These are phyloP conservation scores for Castanospermum australe DNA, from an alignment of 306 rosid genomes.

Conservation along the genomic window DNA sequence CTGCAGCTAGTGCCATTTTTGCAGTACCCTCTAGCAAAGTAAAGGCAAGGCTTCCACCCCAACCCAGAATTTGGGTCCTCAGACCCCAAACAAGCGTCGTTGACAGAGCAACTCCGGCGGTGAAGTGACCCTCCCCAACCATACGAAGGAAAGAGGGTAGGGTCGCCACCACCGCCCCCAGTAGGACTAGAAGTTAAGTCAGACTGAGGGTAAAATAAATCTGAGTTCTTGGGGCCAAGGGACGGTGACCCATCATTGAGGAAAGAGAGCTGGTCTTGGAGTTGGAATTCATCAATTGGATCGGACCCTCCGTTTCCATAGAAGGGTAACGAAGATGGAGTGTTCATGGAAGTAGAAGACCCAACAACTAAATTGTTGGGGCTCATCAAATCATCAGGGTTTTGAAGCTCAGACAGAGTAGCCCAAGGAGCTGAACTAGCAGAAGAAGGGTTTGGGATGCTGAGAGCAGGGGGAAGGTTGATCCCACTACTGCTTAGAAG, in stretches of 20 bases:
- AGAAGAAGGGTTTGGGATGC: conserved; percentile 57
- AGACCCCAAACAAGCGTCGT: conserved; percentile 64
- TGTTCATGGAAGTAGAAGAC: conserved; percentile 40
- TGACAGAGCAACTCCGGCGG: conserved; percentile 82
- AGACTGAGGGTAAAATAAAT: conserved; percentile 59
- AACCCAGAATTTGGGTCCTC: conserved; percentile 81
- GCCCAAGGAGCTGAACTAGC: conserved; percentile 55
- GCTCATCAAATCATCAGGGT: conserved; percentile 54
- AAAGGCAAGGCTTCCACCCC: conserved; percentile 98
- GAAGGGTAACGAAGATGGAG: conserved; percentile 54
- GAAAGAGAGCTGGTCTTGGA: conserved; percentile 89
- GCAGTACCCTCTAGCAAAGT: conserved; percentile 94
- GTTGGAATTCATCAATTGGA: conserved; percentile 79
- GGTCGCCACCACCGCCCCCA: conserved; percentile 39
- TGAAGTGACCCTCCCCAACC: conserved; percentile 70
- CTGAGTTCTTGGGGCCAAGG: conserved; percentile 45
- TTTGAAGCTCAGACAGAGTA: conserved; percentile 54
- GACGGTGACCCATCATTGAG: conserved; percentile 67
- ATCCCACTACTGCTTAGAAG: conserved; percentile 28
- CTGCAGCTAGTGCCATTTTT: conserved; percentile 89
- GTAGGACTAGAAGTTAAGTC: conserved; percentile 70
- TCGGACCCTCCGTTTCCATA: conserved; percentile 51
- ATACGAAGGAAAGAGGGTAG: conserved; percentile 42
- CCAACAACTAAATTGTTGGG: conserved; percentile 44
- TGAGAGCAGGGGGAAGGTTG: conserved; percentile 43